Conservation (phyloP, 768 basidiomycete species). For the Clitopilus hobsonii region DNA sequence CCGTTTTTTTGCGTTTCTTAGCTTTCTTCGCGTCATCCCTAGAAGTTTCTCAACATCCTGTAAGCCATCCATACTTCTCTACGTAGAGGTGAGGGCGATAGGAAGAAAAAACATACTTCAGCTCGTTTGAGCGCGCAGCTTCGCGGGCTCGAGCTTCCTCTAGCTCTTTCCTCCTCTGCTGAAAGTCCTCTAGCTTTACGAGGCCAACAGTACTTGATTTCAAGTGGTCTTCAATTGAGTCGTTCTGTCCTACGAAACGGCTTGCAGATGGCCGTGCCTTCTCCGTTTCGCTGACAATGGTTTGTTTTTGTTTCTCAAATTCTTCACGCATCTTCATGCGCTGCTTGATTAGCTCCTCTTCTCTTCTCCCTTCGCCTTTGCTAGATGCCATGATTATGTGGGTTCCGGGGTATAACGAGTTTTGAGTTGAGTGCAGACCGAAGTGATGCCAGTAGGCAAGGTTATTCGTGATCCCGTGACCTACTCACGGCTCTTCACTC, state of each 20-base stretch:
- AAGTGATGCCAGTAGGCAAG: neutral
- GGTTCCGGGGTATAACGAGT: too few relatives aligned
- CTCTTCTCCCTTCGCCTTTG: conserved; percentile 80
- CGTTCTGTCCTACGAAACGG: conserved; percentile 91
- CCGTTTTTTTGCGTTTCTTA: conserved; percentile 91
- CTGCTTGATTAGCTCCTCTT: conserved; percentile 82
- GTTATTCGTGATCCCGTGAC: conserved; percentile 12
- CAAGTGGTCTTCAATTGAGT: conserved; percentile 89
- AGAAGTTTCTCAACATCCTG: conserved; percentile 79
- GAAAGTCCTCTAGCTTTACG: conserved; percentile 89
- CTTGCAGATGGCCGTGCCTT: conserved; percentile 83
- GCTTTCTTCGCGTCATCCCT: conserved; percentile 81
- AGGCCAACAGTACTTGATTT: conserved; percentile 91
- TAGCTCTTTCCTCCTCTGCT: conserved; percentile 80
- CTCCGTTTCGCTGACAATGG: conserved; percentile 84
- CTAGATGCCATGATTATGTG: conserved; percentile 66
- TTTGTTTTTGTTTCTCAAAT: conserved; percentile 75
- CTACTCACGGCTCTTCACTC: conserved; percentile 7
- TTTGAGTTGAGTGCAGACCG: neutral
- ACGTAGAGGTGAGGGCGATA: conserved; percentile 8
- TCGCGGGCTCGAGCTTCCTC: conserved; percentile 90
- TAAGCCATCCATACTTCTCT: conserved; percentile 51
- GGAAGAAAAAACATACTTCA: conserved; percentile 66
- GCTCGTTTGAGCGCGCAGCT: conserved; percentile 76
- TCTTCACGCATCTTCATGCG: conserved; percentile 77